Conservation (phyloP, 2,329 filamentous ascomycete genomes). For the Fusarium sp. region DNA sequence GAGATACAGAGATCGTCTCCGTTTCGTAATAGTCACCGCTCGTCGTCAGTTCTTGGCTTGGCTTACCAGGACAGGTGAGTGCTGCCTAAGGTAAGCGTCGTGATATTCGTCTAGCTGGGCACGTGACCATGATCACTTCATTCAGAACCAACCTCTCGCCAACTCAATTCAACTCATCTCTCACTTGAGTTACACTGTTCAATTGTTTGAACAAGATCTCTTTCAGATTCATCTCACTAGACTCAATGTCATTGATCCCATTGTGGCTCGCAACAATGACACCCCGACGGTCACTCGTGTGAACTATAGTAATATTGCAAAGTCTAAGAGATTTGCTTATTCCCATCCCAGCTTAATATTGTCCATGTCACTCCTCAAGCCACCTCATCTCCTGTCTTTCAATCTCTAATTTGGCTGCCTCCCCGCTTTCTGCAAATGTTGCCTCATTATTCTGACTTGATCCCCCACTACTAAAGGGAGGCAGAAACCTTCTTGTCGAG, state of each 20-base stretch:
- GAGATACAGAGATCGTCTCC: slow-evolving; percentile 2
- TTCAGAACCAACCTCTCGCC: background rate
- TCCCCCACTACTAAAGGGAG: slow-evolving; percentile 24
- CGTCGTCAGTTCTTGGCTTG: slow-evolving; percentile 33
- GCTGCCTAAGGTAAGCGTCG: slow-evolving; percentile 41
- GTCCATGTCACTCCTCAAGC: slow-evolving; percentile 7
- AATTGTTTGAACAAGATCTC: background rate
- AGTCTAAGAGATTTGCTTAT: slow-evolving; percentile 1
- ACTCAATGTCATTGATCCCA: background rate
- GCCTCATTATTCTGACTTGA: slow-evolving; percentile 11
- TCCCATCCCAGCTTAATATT: background rate
- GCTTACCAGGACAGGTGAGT: slow-evolving; percentile 33
- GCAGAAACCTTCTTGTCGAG: slow-evolving; percentile 10
- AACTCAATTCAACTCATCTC: background rate
- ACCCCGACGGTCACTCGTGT: background rate
- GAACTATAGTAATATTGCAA: background rate
- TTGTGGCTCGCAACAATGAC: background rate
- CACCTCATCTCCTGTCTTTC: slow-evolving; percentile 24
- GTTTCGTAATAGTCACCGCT: slow-evolving; percentile 16
- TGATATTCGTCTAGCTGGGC: slow-evolving; percentile 23
- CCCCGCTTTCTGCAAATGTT: slow-evolving; percentile 18
- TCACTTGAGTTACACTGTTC: background rate
- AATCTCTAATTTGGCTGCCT: slow-evolving; percentile 6
- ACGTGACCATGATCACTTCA: slow-evolving; percentile 25
- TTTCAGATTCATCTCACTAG: background rate